Conservation (phyloP, 345 rosid genomes). For the Brassica cretica region DNA sequence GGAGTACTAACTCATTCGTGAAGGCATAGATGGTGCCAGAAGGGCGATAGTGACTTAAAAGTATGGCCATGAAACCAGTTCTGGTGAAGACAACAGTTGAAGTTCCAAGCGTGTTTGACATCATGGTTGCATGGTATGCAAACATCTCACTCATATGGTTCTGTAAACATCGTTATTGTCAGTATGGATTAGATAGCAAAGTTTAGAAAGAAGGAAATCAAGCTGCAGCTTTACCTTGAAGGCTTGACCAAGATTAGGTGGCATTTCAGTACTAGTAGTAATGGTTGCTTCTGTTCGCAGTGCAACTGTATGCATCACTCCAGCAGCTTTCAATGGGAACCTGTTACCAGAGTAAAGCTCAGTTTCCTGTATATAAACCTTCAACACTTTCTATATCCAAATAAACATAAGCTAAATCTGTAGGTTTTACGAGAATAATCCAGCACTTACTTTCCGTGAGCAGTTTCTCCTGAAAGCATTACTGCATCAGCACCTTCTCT, state of each 20-base stretch:
- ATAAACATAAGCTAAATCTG: background rate
- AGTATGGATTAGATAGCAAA: constrained; percentile 15
- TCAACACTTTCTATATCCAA: background rate
- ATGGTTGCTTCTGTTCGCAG: constrained; percentile 92
- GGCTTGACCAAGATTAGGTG: constrained; percentile 89
- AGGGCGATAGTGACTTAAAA: constrained; percentile 97
- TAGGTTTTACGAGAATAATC: background rate
- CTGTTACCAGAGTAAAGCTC: constrained; percentile 43
- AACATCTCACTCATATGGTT: constrained; percentile 99
- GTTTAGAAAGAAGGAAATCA: background rate
- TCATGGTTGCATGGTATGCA: constrained; percentile 99
- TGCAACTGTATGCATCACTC: constrained; percentile 97
- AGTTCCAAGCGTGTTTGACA: constrained; percentile 97
- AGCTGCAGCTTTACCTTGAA: constrained; percentile 32
- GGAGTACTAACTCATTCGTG: constrained; percentile 72
- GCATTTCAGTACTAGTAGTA: constrained; percentile 70
- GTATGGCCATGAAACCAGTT: constrained; percentile 93
- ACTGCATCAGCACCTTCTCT: constrained; percentile 98
- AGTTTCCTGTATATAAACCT: constrained; percentile 14
- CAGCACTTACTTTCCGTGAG: constrained; percentile 89
- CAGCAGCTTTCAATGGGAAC: constrained; percentile 93
- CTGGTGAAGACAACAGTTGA: constrained; percentile 96
- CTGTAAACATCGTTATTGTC: constrained; percentile 44
- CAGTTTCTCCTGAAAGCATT: constrained; percentile 99
- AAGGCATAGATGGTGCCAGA: constrained; percentile 76